Base-by-base conservation (phyloP, 148 eudicot species). In the Vaccinium corymbosum region DNA sequence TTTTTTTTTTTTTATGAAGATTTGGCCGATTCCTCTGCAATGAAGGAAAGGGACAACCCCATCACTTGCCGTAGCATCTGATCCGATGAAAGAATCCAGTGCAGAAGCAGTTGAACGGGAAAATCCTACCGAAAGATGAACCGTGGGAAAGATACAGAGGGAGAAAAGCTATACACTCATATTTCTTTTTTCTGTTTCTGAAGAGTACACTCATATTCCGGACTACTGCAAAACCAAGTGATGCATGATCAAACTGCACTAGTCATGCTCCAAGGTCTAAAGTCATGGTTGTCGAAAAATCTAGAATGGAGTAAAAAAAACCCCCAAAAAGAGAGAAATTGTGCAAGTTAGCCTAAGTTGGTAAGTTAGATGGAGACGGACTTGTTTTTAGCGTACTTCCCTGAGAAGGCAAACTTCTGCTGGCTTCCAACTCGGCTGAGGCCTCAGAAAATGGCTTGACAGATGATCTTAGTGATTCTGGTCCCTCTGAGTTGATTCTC, bases 381-480 rank as follows among this genome's bases (percentile, higher is more conserved):
- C 81, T 52, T 66, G 42, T 68, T 32, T 27, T 29, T 13, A 68
- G 1, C 38, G 29, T 16, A 12, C 73, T 85, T 73, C 59, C 72
- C 64, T n/a, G 72, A 75, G 90, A 85, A 35, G 89, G 78, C 52
- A 73, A 59, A 6, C 75, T 83, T 20, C 80, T 64, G 61, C 83
- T 86, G 53, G 85, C 80, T 86, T 89, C 85, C 52, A 88, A 76
- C 78, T 88, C 91, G 13, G 89, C 70, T 15, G 87, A 74, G 20
- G 89, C 79, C 76, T 84, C 87, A 16, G 92, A 83, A 83, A 94
- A 94, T 81, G 98, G 98, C 87, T 85, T 85, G 81, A 94, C 81
- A 6, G 98, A 90, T 57, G 95, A 89, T 51, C 87, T 92, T 6
- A 97, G 89, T 59, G 98, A 89, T 81, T 93, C 94, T 0, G 99